A percentile compares a stretch with the other conserved stretches of the same genome.
Evolutionary conservation across 306 rosid species (phyloP).

Genomic region (Lagenaria siceraria): DNA sequence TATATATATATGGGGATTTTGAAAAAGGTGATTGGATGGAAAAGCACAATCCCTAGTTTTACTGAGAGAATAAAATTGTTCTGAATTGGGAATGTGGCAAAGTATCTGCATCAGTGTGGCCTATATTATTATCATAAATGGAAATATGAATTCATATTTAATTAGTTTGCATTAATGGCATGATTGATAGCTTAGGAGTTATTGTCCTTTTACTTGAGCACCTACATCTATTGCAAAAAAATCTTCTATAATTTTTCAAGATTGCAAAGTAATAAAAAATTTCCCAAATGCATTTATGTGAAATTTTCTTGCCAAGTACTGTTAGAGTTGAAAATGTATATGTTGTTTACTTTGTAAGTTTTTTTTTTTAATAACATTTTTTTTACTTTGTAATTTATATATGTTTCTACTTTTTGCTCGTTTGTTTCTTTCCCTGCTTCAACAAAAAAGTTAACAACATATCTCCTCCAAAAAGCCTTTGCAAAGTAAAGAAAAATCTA

Average conservation of each 20-base stretch:
- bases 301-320: background rate
- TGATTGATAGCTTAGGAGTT: background rate
- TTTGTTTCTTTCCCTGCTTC: background rate
- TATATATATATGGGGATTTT: too few species aligned
- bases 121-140: constrained; percentile 14
- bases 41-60: constrained; percentile 30
- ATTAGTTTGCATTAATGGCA: background rate
- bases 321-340: background rate
- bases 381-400: background rate
- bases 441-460: background rate
- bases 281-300: background rate
- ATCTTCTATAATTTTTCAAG: background rate
- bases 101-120: constrained; percentile 32
- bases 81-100: constrained; percentile 40
- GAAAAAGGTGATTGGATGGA: constrained; percentile 14
- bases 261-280: background rate
- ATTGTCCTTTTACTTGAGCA: background rate
- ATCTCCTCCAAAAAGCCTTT: background rate
- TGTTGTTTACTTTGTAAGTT: background rate
- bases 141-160: constrained; percentile 24
- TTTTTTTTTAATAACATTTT: background rate
- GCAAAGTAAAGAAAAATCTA: background rate
- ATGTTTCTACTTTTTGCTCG: background rate
- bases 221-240: background rate
- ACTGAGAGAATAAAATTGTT: constrained; percentile 23